Evolutionary conservation across 2,329 filamentous ascomycete genomes (phyloP), one percentile per base, ranked within the genome.

Genomic region (Fusarium sp.): DNA sequence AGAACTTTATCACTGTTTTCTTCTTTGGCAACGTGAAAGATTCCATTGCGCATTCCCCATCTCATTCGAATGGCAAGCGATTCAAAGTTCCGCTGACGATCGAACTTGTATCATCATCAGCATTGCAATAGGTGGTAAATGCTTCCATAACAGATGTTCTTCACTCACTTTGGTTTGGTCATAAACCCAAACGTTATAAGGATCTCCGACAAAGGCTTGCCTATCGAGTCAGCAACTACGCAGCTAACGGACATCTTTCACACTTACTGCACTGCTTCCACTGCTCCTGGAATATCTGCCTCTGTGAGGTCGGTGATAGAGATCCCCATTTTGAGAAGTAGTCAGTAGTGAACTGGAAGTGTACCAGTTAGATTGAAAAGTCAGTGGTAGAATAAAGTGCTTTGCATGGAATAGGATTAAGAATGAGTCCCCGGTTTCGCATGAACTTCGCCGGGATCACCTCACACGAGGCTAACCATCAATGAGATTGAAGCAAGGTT

Each of bases 21-120:
- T 75, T 92, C 89, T 81, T 91, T 92, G 15, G 91, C 91, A 66
- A 94, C 90, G 74, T 92, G 89, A 82, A 94, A 93, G 42, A 93
- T 87, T 59, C 88, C 91, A 78, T 92, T 90, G 59, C 87, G 86
- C 80, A 94, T 92, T 33, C 92, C 91, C 90, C 92, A 94, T 72
- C 85, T 84, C 82, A 92, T 93, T 59, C 93, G 88, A 4, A 92
- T 88, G 5, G 85, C 87, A 22, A 93, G 85, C 20, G 90, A 92
- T 38, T 87, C 87, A 66, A 87, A 87, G 77, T 93, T 93, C 36
- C 91, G 87, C 52, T 84, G 78, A 22, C 85, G 80, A 61, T 88
- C 88, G 81, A 92, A 91, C 88, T 91, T 26, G 13, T 6, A 28
- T 3, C 31, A 41, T 7, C 6, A 14, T 55, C 7, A 55, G 35